phyloP scores from a whole-genome alignment of 2,329 filamentous ascomycete genomes.

The Alternaria alternata region DNA sequence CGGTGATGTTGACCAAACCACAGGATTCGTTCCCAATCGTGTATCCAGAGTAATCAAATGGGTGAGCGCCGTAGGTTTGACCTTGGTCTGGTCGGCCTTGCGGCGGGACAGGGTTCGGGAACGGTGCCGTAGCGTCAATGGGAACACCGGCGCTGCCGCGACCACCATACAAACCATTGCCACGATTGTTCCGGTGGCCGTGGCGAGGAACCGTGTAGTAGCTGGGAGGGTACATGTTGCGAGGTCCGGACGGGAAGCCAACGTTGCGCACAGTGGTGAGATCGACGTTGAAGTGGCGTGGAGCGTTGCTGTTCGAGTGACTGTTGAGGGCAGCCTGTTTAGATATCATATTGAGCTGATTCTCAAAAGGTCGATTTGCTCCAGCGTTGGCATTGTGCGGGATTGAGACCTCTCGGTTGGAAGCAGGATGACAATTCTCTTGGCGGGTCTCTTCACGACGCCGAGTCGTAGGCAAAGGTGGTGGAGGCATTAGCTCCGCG shows the following conservation, averaged over 20 bases:
- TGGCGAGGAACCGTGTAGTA: slow-evolving; percentile 10
- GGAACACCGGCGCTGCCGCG: slow-evolving; percentile 33
- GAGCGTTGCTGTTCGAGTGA: slow-evolving; percentile 6
- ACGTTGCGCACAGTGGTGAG: slow-evolving; percentile 26
- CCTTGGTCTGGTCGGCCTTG: slow-evolving; percentile 23
- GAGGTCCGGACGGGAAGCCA: slow-evolving; percentile 5
- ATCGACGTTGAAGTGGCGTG: slow-evolving; percentile 11
- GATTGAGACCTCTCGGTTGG: background rate
- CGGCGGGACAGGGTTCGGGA: slow-evolving; percentile 41
- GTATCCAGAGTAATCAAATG: background rate
- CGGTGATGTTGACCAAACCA: slow-evolving; percentile 9
- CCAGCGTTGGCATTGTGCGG: background rate
- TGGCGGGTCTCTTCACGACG: background rate
- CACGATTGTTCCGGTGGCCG: slow-evolving; percentile 10
- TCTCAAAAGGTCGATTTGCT: slow-evolving; percentile 14
- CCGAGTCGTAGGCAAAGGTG: background rate
- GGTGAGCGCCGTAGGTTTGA: background rate
- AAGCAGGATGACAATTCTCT: background rate
- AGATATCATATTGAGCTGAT: slow-evolving; percentile 26
- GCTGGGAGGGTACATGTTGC: background rate
- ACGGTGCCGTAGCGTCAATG: slow-evolving; percentile 41
- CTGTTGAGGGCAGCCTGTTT: slow-evolving; percentile 16
- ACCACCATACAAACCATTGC: slow-evolving; percentile 37
- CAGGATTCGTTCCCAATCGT: slow-evolving; percentile 12
- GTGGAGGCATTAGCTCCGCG: slow-evolving; percentile 5